Conservation (phyloP, 2,329 filamentous ascomycete genomes). For the Neophaeococcomyces mojaviensis region DNA sequence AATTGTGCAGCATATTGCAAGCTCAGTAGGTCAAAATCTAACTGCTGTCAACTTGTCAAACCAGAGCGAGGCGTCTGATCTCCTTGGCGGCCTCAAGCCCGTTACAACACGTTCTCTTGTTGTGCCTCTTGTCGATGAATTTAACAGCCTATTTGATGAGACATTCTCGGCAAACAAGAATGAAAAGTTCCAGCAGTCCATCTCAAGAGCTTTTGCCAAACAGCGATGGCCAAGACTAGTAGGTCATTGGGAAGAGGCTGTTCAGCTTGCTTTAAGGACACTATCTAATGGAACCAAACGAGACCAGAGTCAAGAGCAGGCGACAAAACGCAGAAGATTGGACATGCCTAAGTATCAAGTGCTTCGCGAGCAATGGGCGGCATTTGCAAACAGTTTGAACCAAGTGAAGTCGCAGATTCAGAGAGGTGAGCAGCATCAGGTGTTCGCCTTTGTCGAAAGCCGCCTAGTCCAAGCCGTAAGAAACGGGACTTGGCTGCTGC, state of each 20-base stretch:
- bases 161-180: constrained; percentile 89
- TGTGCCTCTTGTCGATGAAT: constrained; percentile 85
- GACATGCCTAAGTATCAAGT: constrained; percentile 44
- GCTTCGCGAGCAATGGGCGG: constrained; percentile 68
- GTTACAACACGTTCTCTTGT: constrained; percentile 83
- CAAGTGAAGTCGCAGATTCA: constrained; percentile 71
- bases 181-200: constrained; percentile 71
- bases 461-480: constrained; percentile 93
- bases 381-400: constrained; percentile 65
- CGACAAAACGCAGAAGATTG: constrained; percentile 63
- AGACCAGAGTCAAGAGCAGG: constrained; percentile 47
- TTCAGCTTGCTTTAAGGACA: constrained; percentile 75
- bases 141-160: constrained; percentile 77
- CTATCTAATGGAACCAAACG: constrained; percentile 31
- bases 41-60: constrained; percentile 94
- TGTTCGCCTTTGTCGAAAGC: constrained; percentile 92
- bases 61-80: constrained; percentile 93
- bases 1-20: constrained; percentile 84
- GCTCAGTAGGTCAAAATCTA: constrained; percentile 74
- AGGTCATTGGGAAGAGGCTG: constrained; percentile 79
- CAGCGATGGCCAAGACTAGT: constrained; percentile 82
- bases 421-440: constrained; percentile 68
- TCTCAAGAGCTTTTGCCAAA: constrained; percentile 71
- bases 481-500: constrained; percentile 92
- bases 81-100: constrained; percentile 93